Percentiles rank a stretch among this genome's conserved stretches.
Evolutionary conservation across 192 early-diverging fungal genomes (phyloP).

Genomic region (Podochytrium sp.): DNA sequence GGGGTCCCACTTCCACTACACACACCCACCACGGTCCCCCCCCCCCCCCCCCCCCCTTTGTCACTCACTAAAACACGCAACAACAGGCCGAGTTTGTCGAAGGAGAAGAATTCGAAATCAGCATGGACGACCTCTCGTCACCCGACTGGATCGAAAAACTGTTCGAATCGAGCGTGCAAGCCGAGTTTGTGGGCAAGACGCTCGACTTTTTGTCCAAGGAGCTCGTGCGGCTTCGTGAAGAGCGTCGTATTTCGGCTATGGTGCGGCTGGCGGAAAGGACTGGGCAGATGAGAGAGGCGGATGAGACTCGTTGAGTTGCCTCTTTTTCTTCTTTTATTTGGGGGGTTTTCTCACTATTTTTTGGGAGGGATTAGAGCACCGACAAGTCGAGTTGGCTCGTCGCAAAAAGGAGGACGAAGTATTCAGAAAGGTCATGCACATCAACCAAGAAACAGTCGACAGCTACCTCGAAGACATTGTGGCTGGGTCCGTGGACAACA

Average conservation of each 20-base stretch:
- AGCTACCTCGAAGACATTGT: constrained; percentile 60
- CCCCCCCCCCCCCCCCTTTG: not conserved
- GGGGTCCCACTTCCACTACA: too few relatives aligned
- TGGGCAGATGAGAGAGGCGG: constrained; percentile 60
- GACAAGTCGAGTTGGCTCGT: constrained; percentile 54
- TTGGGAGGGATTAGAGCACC: constrained; percentile 22
- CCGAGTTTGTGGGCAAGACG: constrained; percentile 53
- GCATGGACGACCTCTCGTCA: constrained; percentile 17
- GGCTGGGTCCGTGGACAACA: constrained; percentile 37
- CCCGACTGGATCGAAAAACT: constrained; percentile 32
- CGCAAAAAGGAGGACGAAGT: constrained; percentile 55
- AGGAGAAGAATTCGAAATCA: constrained; percentile 23
- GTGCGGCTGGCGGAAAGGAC: constrained; percentile 65
- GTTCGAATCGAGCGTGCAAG: constrained; percentile 48
- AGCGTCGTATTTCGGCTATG: constrained; percentile 53
- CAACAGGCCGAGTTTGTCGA: constrained; percentile 13
- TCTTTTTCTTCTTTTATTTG: too few relatives aligned
- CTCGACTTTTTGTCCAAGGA: constrained; percentile 64
- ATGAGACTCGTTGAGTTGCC: constrained; percentile 64
- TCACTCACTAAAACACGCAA: not conserved
- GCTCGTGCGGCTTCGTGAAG: constrained; percentile 56
- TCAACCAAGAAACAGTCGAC: constrained; percentile 65
- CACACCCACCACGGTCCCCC: too few relatives aligned
- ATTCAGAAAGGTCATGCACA: constrained; percentile 58
- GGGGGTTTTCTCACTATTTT: not conserved